These are phyloP conservation scores for Phytophthora brassicae DNA, from an alignment of 352 stramenopile species.

Conservation along the genomic window DNA sequence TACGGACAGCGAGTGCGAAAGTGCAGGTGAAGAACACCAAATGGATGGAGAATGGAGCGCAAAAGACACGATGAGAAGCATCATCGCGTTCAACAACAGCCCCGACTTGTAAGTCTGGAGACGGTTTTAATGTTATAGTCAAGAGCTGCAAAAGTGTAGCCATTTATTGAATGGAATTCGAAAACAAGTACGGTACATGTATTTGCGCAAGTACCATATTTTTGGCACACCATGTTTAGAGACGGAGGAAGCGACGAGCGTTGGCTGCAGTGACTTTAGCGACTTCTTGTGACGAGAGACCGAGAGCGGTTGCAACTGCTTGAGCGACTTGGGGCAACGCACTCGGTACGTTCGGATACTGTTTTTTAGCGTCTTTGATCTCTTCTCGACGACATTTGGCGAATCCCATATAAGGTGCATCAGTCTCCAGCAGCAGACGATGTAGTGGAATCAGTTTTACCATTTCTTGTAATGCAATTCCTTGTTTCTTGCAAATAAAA, in stretches of 20 bases:
- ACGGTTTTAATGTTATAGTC: constrained; percentile 16
- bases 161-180: no score
- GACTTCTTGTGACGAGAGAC: constrained; percentile 51
- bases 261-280: constrained; percentile 65
- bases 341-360: constrained; percentile 81
- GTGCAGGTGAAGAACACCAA: constrained; percentile 35
- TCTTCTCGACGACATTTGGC: constrained; percentile 58
- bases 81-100: constrained; percentile 76
- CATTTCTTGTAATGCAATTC: constrained; percentile 54
- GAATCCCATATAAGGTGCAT: constrained; percentile 92
- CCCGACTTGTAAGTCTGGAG: not conserved
- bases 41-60: constrained; percentile 18
- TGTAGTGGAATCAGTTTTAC: constrained; percentile 68
- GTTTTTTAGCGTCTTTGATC: constrained; percentile 45
- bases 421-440: constrained; percentile 90
- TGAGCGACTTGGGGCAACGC: constrained; percentile 62
- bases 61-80: constrained; percentile 34
- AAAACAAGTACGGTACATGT: no score
- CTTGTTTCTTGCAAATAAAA: constrained; percentile 86
- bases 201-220: no score
- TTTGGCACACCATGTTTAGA: no score
- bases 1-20: constrained; percentile 79
- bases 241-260: constrained; percentile 65
- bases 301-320: constrained; percentile 52
- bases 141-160: no score